Evolutionary conservation across 1,139 yeast species (phyloP).

Genomic region (Candida glucosophila): DNA sequence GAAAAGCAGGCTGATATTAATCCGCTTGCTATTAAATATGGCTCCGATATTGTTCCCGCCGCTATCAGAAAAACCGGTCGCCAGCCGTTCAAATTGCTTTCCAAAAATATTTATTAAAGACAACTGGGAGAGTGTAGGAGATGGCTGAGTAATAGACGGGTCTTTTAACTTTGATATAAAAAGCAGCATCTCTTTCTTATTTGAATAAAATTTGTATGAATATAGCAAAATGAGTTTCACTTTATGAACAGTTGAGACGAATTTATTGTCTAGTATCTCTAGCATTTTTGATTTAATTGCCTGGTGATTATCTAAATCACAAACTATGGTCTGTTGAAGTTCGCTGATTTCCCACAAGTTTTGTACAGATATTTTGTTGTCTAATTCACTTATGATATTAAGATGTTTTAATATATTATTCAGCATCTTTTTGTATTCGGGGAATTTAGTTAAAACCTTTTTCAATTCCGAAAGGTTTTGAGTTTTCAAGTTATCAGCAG

Average conservation of each 20-base stretch:
- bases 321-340: constrained; percentile 75
- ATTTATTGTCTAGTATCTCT: constrained; percentile 17
- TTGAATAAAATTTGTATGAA: constrained; percentile 49
- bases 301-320: constrained; percentile 40
- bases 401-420: constrained; percentile 92
- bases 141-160: constrained; percentile 17
- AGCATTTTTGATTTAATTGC: constrained; percentile 17
- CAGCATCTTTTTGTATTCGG: constrained; percentile 82
- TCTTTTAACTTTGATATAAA: constrained; percentile 22
- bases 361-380: constrained; percentile 50
- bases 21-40: constrained; percentile 18
- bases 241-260: constrained; percentile 22
- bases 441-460: constrained; percentile 81
- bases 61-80: constrained; percentile 4
- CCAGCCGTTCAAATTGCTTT: constrained; percentile 12
- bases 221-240: constrained; percentile 59
- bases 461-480: constrained; percentile 84
- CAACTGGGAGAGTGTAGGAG: constrained; percentile 26
- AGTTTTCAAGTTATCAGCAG: constrained; percentile 46
- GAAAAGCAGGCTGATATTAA: constrained; percentile 18
- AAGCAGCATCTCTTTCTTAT: constrained; percentile 14
- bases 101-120: constrained; percentile 24
- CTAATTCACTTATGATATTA: constrained; percentile 79
- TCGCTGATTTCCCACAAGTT: constrained; percentile 83
- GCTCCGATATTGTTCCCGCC: constrained; percentile 16